These are phyloP conservation scores for Leptographium procerum DNA, from an alignment of 2,329 filamentous ascomycete species.

Conservation along the genomic window DNA sequence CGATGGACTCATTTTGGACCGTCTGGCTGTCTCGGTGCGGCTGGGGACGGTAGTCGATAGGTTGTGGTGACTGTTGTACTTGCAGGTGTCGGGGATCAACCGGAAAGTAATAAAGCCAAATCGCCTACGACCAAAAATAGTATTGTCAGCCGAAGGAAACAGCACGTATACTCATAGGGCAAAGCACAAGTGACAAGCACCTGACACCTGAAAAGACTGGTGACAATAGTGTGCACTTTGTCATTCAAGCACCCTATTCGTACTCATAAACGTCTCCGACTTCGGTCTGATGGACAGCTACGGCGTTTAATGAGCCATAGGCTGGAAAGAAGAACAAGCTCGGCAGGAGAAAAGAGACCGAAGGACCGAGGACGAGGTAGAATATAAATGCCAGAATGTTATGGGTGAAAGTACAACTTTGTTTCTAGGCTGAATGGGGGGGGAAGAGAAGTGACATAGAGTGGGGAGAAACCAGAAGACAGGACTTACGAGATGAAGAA, in stretches of 20 bases:
- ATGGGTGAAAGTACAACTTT: not conserved
- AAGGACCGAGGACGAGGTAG: not conserved
- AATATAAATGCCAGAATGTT: not conserved
- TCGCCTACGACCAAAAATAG: not conserved
- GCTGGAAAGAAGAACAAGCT: too few species aligned
- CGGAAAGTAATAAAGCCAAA: not conserved
- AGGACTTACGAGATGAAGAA: not conserved
- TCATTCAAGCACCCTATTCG: too few species aligned
- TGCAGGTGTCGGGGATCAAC: not conserved
- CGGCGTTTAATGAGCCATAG: not conserved
- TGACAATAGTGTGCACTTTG: not conserved
- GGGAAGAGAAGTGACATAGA: not conserved
- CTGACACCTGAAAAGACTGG: not conserved
- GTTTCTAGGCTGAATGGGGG: not conserved
- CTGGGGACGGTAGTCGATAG: not conserved
- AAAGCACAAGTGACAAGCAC: not conserved
- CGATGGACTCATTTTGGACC: constrained; percentile 5
- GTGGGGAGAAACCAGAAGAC: not conserved
- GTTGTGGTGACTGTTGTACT: not conserved
- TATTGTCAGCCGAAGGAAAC: not conserved
- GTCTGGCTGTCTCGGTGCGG: not conserved
- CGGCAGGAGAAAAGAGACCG: not conserved
- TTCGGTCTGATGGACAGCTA: not conserved
- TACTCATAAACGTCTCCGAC: not conserved
- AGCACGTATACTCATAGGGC: not conserved